Evolutionary conservation across 495 filamentous ascomycete genomes (phyloP), one percentile per base, ranked within the genome.

Genomic region (Penicillium herquei): DNA sequence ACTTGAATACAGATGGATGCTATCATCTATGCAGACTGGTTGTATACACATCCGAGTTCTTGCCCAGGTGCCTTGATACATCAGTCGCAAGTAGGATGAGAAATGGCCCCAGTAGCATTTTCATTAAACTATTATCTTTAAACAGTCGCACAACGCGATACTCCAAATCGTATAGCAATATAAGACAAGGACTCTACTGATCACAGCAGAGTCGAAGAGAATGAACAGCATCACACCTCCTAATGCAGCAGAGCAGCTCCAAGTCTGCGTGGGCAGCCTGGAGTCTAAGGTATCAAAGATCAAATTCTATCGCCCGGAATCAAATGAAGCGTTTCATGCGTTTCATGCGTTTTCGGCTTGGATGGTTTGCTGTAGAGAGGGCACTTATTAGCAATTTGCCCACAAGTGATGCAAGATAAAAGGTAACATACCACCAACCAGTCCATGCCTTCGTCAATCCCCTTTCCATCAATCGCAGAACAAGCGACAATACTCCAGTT

Each of bases 401-500:
- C n/a, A 39, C 6, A 39, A n/a, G 31, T 10, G 42, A 7, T 39
- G 7, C n/a, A 9, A 21, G 43, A 34, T 18, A 30, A 0, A 14
- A 12, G 31, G 32, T 30, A 13, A 86, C 91, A 78, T 75, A 96
- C 92, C 82, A 94, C 91, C 67, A 98, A 73, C 94, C 94, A 98
- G 75, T 98, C 92, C 94, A 98, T 98, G 46, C 94, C 94, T 69
- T 98, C 94, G 52, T 84, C 87, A 26, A 98, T 86, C 63, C 94
- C 94, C 56, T 89, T 89, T 31, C 94, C 94, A 65, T 96, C 94
- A 52, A 98, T 91, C 26, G 95, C 95, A 65, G 88, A 93, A 73
- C 94, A 98, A 17, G 91, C 92, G 61, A 98, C 90, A 67, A 98
- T 98, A 67, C 91, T 98, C 94, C 94, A 98, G 79, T 97, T 98